Percentiles rank a stretch among this genome's conserved stretches.
These are phyloP conservation scores for Emergomyces pasteurianus DNA, from an alignment of 2,329 filamentous ascomycete genomes.

Conservation along the genomic window DNA sequence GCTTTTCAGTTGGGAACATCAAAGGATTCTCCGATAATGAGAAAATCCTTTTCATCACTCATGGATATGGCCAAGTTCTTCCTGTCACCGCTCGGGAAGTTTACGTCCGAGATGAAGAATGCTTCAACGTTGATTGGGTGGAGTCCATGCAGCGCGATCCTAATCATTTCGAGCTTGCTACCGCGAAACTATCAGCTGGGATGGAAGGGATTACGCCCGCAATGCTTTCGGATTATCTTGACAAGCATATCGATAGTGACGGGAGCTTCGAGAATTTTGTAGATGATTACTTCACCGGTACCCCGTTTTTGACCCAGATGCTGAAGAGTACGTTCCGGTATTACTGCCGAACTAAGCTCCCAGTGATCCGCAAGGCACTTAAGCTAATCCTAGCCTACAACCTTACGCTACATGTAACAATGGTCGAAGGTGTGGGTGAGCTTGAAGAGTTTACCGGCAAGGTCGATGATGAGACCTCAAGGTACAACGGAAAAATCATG, in stretches of 20 bases:
- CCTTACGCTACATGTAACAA: conserved; percentile 83
- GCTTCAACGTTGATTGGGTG: conserved; percentile 88
- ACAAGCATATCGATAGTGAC: conserved; percentile 86
- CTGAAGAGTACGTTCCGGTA: conserved; percentile 92
- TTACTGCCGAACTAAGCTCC: conserved; percentile 76
- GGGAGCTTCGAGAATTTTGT: conserved; percentile 86
- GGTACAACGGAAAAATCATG: conserved; percentile 78
- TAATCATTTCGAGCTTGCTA: conserved; percentile 72
- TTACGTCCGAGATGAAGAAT: conserved; percentile 80
- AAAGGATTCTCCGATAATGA: conserved; percentile 62
- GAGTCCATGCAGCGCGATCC: conserved; percentile 67
- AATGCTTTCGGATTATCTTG: conserved; percentile 79
- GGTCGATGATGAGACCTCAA: conserved; percentile 75
- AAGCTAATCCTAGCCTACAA: conserved; percentile 96
- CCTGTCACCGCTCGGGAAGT: conserved; percentile 91
- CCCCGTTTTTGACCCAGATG: conserved; percentile 88
- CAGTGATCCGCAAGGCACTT: conserved; percentile 85
- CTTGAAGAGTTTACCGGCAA: conserved; percentile 60
- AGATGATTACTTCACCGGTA: conserved; percentile 91
- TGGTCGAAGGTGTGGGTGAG: conserved; percentile 79
- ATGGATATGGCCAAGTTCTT: conserved; percentile 87
- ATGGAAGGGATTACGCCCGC: conserved; percentile 74
- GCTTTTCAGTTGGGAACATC: conserved; percentile 88
- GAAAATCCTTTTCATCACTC: conserved; percentile 76
- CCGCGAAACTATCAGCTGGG: conserved; percentile 78